Percentiles rank a stretch among this genome's conserved stretches.
Conservation (phyloP, 371 early-diverging fungal species). For the Mortierella sp. region DNA sequence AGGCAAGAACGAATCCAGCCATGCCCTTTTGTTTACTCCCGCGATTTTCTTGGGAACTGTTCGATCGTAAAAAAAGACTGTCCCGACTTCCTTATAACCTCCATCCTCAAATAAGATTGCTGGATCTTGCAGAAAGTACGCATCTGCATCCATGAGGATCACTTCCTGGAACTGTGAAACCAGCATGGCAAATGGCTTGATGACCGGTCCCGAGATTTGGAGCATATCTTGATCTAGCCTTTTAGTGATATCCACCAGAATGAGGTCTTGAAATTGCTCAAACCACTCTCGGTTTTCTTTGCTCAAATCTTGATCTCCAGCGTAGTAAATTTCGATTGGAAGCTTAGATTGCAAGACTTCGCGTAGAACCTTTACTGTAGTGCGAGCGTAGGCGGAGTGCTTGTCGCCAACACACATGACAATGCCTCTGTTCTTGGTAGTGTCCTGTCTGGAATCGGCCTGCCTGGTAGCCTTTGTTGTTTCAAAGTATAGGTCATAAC, state of each 20-base stretch:
- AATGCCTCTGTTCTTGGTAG: constrained; percentile 63
- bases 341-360: constrained; percentile 65
- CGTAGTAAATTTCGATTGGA: constrained; percentile 82
- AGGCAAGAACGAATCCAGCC: constrained; percentile 68
- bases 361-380: constrained; percentile 68
- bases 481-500: constrained; percentile 21
- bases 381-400: constrained; percentile 72
- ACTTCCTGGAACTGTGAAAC: constrained; percentile 73
- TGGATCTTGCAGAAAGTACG: constrained; percentile 74
- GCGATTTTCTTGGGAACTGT: constrained; percentile 59
- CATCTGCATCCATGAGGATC: constrained; percentile 85
- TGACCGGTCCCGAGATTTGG: constrained; percentile 68
- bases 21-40: constrained; percentile 52
- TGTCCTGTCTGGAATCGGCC: not conserved
- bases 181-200: constrained; percentile 77
- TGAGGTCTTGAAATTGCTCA: constrained; percentile 62
- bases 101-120: constrained; percentile 67
- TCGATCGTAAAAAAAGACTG: constrained; percentile 78
- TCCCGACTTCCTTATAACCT: constrained; percentile 69
- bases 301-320: constrained; percentile 67
- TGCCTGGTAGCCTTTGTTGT: constrained; percentile 35
- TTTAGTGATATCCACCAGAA: constrained; percentile 62
- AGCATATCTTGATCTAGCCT: constrained; percentile 63
- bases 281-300: constrained; percentile 59
- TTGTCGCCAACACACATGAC: constrained; percentile 78